These are phyloP conservation scores for Mycena citricolor DNA, from an alignment of 1,284 basidiomycete genomes.

Conservation along the genomic window DNA sequence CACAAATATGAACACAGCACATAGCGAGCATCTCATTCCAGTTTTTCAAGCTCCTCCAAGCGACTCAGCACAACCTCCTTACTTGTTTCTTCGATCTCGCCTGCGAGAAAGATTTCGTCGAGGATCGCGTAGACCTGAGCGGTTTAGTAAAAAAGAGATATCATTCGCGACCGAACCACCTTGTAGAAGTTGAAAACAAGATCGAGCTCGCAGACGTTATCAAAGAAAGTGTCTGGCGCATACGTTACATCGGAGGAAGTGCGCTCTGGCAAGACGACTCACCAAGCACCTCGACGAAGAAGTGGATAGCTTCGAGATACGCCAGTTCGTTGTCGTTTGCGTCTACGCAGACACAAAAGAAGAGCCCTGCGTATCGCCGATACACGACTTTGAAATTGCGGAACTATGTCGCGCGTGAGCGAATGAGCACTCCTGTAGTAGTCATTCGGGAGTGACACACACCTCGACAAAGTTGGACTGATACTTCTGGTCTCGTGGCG, in stretches of 20 bases:
- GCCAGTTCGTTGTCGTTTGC: slow-evolving; percentile 98
- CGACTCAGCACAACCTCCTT: slow-evolving; percentile 92
- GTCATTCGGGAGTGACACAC: slow-evolving; percentile 25
- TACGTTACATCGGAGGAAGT: background rate
- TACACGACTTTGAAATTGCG: slow-evolving; percentile 95
- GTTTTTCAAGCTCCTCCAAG: slow-evolving; percentile 86
- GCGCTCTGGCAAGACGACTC: slow-evolving; percentile 28
- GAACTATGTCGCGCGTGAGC: slow-evolving; percentile 61
- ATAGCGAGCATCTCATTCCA: slow-evolving; percentile 75
- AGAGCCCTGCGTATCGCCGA: slow-evolving; percentile 93
- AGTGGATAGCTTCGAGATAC: slow-evolving; percentile 95
- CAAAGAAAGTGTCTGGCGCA: slow-evolving; percentile 87
- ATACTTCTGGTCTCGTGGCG: slow-evolving; percentile 95
- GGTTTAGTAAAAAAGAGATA: background rate
- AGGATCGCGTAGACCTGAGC: slow-evolving; percentile 91
- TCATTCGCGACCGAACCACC: slow-evolving; percentile 38
- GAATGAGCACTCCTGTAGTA: background rate
- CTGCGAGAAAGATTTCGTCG: slow-evolving; percentile 98
- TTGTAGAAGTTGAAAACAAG: slow-evolving; percentile 99
- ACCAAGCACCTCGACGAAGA: slow-evolving; percentile 98
- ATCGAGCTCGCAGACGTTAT: slow-evolving; percentile 96
- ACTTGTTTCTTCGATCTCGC: slow-evolving; percentile 97
- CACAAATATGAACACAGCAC: too few relatives aligned
- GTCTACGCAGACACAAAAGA: slow-evolving; percentile 98
- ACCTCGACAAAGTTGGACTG: slow-evolving; percentile 99